Evolutionary conservation across 805 yeast species (phyloP).

Genomic region (Teunomyces atbi): DNA sequence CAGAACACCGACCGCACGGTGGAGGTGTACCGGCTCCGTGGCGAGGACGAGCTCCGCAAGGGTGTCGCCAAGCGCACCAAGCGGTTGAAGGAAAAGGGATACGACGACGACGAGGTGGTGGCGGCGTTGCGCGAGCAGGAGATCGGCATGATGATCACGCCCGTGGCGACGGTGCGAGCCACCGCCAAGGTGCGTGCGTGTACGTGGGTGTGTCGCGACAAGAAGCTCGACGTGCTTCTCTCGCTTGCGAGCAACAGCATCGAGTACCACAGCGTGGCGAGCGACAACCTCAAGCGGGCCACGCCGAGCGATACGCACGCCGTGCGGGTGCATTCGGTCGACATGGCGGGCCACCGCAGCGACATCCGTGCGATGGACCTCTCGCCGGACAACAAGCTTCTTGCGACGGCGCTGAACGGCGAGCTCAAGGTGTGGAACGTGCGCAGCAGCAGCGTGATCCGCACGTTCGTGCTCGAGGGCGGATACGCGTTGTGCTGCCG

Average conservation of each 20-base stretch:
- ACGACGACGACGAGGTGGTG: conserved; percentile 54
- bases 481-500: conserved; percentile 81
- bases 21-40: conserved; percentile 76
- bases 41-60: conserved; percentile 72
- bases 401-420: conserved; percentile 91
- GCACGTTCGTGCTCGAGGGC: conserved; percentile 70
- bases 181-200: conserved; percentile 61
- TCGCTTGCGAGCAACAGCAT: conserved; percentile 73
- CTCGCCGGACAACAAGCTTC: conserved; percentile 72
- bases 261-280: conserved; percentile 59
- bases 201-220: conserved; percentile 57
- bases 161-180: conserved; percentile 67
- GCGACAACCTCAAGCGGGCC: conserved; percentile 54
- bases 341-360: conserved; percentile 81
- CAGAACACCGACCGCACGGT: conserved; percentile 80
- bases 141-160: conserved; percentile 61
- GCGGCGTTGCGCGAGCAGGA: conserved; percentile 41
- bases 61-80: conserved; percentile 75
- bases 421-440: conserved; percentile 86
- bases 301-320: conserved; percentile 41
- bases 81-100: conserved; percentile 72
- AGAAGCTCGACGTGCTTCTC: conserved; percentile 56
- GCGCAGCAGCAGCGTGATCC: conserved; percentile 66
- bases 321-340: conserved; percentile 56
- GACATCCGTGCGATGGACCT: conserved; percentile 84